These are phyloP conservation scores for Camelina neglecta DNA, from an alignment of 345 rosid species.

Conservation along the genomic window DNA sequence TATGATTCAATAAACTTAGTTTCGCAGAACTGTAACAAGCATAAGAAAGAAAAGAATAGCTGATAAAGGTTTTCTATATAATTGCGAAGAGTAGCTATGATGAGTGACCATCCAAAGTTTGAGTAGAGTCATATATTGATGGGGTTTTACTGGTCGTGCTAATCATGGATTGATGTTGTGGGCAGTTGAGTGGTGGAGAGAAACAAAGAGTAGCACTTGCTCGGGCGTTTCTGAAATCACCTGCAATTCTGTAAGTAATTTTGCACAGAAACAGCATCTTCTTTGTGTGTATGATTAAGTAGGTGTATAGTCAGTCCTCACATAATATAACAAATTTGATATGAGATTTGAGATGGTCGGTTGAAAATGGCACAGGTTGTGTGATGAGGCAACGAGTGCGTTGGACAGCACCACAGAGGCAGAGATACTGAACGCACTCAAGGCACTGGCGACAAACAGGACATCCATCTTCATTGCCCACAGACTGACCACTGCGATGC, in stretches of 20 bases:
- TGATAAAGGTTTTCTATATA: not conserved
- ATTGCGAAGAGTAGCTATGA: constrained; percentile 2
- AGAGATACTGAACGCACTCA: constrained; percentile 85
- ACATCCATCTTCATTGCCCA: constrained; percentile 96
- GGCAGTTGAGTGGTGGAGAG: constrained; percentile 99
- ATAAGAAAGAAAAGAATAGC: not conserved
- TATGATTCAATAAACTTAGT: constrained; percentile 1
- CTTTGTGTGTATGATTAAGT: not conserved
- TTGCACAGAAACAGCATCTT: no score
- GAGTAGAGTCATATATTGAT: not conserved
- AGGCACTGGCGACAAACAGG: constrained; percentile 78
- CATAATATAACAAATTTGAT: not conserved
- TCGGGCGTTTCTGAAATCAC: constrained; percentile 87
- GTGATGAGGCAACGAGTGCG: constrained; percentile 99
- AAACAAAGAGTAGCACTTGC: constrained; percentile 99
- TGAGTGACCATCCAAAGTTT: not conserved
- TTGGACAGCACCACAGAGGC: constrained; percentile 99
- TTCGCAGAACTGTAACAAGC: not conserved
- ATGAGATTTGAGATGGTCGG: constrained; percentile 1
- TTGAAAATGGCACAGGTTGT: constrained; percentile 61
- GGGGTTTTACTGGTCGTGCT: not conserved
- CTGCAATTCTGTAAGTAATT: constrained; percentile 84
- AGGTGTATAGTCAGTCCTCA: no score
- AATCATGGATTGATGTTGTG: constrained; percentile 30
- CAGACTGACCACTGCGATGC: constrained; percentile 99